Evolutionary conservation across 2,329 filamentous ascomycete genomes (phyloP).

Genomic region (Colletotrichum liriopes): DNA sequence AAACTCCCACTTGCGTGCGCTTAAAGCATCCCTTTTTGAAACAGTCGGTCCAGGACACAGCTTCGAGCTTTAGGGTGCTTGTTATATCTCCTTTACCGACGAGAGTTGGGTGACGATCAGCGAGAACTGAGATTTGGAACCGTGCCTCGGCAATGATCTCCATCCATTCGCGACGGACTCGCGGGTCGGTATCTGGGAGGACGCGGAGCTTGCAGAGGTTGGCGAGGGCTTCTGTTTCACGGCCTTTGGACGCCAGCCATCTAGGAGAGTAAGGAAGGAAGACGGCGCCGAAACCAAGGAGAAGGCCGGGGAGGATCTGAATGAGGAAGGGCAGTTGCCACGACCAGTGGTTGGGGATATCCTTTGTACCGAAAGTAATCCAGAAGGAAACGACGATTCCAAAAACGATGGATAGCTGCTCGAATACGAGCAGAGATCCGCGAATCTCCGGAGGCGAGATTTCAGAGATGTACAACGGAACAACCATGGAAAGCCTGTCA

Average conservation of each 20-base stretch:
- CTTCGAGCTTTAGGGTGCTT: constrained; percentile 60
- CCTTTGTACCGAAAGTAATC: constrained; percentile 48
- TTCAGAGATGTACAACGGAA: constrained; percentile 62
- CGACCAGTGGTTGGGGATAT: constrained; percentile 38
- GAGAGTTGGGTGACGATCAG: constrained; percentile 53
- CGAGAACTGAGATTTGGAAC: constrained; percentile 45
- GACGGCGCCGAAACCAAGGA: constrained; percentile 46
- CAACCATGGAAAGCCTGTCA: constrained; percentile 60
- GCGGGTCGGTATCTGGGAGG: constrained; percentile 43
- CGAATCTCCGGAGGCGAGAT: constrained; percentile 56
- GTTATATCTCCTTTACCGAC: constrained; percentile 51
- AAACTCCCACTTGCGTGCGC: constrained; percentile 61
- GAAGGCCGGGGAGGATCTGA: constrained; percentile 48
- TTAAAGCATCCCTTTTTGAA: constrained; percentile 65
- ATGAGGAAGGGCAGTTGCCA: constrained; percentile 53
- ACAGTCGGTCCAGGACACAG: constrained; percentile 65
- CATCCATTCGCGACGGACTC: constrained; percentile 44
- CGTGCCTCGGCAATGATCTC: constrained; percentile 43
- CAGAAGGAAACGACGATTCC: constrained; percentile 51
- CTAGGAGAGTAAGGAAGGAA: constrained; percentile 48
- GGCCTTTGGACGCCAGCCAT: constrained; percentile 55
- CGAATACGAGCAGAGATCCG: constrained; percentile 53
- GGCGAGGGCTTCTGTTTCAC: constrained; percentile 50
- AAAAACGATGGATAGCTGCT: constrained; percentile 51
- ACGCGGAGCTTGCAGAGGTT: constrained; percentile 37